Percentiles rank a stretch among this genome's conserved stretches.
These are phyloP conservation scores for Venturia aucupariae DNA, from an alignment of 2,329 filamentous ascomycete genomes.

Conservation along the genomic window DNA sequence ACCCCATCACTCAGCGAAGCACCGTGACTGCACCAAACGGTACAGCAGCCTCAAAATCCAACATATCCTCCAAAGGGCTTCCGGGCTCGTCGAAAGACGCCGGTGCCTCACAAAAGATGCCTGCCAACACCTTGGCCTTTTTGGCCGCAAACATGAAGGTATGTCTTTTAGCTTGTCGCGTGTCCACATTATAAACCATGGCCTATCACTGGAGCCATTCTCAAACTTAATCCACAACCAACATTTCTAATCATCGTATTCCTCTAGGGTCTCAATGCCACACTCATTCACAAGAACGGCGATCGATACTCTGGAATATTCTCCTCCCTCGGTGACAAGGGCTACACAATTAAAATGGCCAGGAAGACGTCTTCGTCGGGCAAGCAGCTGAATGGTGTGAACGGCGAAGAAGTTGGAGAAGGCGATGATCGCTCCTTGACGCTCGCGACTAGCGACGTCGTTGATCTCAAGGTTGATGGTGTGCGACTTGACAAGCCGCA, in stretches of 20 bases:
- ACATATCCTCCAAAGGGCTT: constrained; percentile 30
- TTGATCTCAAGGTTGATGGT: constrained; percentile 45
- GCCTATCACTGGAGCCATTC: neutral
- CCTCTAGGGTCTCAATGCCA: constrained; percentile 49
- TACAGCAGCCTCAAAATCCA: constrained; percentile 30
- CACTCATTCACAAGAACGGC: constrained; percentile 49
- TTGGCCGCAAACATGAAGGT: constrained; percentile 23
- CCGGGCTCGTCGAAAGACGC: constrained; percentile 35
- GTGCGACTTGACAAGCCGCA: constrained; percentile 44
- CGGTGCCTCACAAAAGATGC: constrained; percentile 45
- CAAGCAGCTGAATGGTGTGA: constrained; percentile 38
- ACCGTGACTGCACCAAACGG: constrained; percentile 45
- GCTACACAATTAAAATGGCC: constrained; percentile 58
- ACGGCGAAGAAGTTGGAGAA: constrained; percentile 34
- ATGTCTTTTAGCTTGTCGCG: neutral
- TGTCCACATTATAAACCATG: neutral
- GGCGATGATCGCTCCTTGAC: constrained; percentile 46
- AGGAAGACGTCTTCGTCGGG: constrained; percentile 38
- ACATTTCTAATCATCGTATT: constrained; percentile 50
- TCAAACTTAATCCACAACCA: neutral
- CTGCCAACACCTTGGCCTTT: constrained; percentile 51
- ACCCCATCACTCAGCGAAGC: constrained; percentile 51
- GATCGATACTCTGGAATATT: constrained; percentile 54
- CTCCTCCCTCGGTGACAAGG: constrained; percentile 44
- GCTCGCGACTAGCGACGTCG: constrained; percentile 53